These are phyloP conservation scores for Anisodus tanguticus DNA, from an alignment of 257 asterid genomes.

Conservation along the genomic window DNA sequence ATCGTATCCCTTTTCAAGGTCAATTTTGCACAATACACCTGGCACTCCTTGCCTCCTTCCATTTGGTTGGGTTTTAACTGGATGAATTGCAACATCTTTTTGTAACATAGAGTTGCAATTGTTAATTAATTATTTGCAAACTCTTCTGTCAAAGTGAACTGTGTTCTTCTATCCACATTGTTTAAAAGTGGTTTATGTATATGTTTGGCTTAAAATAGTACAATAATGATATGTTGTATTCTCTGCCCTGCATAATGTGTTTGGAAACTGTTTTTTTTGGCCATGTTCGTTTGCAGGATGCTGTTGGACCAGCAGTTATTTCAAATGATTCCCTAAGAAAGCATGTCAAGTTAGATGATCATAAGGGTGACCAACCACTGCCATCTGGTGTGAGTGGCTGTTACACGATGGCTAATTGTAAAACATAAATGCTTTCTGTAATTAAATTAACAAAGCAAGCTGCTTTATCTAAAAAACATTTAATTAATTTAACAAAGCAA, in stretches of 20 bases:
- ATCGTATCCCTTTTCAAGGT: too few relatives aligned
- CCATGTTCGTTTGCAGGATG: conserved; percentile 29
- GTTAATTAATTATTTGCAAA: neutral
- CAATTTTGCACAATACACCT: too few relatives aligned
- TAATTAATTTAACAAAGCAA: neutral
- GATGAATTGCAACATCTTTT: conserved; percentile 3
- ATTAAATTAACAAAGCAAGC: neutral
- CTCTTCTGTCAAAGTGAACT: neutral
- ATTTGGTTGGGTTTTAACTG: too few relatives aligned
- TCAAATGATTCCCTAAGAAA: conserved; percentile 23
- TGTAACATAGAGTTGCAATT: neutral
- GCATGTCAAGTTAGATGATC: conserved; percentile 33
- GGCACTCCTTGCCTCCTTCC: too few relatives aligned
- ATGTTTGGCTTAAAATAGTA: neutral
- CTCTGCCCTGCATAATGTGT: neutral
- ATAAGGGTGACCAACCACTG: conserved; percentile 26
- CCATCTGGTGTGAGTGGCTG: conserved; percentile 36
- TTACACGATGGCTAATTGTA: conserved; percentile 20
- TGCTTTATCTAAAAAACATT: neutral
- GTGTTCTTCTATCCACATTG: neutral
- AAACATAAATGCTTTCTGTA: conserved; percentile 12
- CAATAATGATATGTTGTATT: neutral
- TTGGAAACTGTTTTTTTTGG: conserved; percentile 4
- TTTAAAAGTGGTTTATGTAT: conserved; percentile 1
- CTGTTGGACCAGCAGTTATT: conserved; percentile 23